Conservation (phyloP, 164 flowering plant species). For the Liquidambar formosana region DNA sequence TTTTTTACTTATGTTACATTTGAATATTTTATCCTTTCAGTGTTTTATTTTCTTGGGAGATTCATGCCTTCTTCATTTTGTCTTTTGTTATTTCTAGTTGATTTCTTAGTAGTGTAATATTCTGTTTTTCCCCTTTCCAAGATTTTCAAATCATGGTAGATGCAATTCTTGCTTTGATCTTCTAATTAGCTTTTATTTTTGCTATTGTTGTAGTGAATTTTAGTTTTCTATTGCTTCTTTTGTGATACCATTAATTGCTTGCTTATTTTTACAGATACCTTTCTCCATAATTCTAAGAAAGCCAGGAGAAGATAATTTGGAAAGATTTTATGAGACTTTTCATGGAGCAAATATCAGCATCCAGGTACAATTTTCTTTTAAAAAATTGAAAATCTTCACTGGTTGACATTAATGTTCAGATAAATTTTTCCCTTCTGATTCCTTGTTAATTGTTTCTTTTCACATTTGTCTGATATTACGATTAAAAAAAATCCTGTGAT, state of each 20-base stretch:
- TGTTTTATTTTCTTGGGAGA: too few species aligned
- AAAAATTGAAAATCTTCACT: not conserved
- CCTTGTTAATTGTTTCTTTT: not conserved
- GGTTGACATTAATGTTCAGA: not conserved
- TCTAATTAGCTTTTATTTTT: not conserved
- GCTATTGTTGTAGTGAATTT: not conserved
- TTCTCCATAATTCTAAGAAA: conserved; percentile 58
- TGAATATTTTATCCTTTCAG: too few species aligned
- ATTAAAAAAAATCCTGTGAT: conserved; percentile 34
- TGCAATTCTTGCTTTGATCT: not conserved
- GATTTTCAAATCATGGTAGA: too few species aligned
- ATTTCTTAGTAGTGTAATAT: too few species aligned
- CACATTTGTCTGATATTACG: conserved; percentile 5
- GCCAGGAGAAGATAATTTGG: conserved; percentile 44
- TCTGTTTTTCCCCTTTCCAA: too few species aligned
- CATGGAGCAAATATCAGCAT: conserved; percentile 85
- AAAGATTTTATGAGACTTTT: conserved; percentile 83
- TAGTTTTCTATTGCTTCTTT: not conserved
- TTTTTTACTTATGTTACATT: too few species aligned
- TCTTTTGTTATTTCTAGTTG: not conserved
- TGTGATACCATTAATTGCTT: not conserved
- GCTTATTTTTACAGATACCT: conserved; percentile 64
- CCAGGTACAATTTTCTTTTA: conserved; percentile 52
- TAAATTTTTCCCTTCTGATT: not conserved
- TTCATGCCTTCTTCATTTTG: too few species aligned